Conservation (phyloP, 2,329 filamentous ascomycete species). For the Colletotrichum viniferum region DNA sequence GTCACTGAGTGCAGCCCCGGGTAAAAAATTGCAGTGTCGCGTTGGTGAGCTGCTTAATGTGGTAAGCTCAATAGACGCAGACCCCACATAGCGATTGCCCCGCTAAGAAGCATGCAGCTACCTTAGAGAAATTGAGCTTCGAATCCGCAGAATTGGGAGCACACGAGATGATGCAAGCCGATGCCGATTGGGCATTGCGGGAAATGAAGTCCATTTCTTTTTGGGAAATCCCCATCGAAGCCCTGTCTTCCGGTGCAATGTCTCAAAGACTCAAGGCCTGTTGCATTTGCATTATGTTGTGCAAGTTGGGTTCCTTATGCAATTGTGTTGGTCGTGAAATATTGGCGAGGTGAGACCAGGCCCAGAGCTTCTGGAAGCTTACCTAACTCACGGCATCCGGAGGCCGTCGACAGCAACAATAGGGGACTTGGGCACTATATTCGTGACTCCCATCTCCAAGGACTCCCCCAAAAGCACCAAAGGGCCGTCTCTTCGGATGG, state of each 20-base stretch:
- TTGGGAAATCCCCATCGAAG: background rate
- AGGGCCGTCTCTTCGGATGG: background rate
- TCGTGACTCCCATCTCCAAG: background rate
- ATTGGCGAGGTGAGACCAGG: background rate
- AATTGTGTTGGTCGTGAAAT: background rate
- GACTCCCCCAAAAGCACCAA: background rate
- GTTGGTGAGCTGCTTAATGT: background rate
- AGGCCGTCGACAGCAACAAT: background rate
- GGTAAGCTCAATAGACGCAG: background rate
- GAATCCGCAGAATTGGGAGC: background rate
- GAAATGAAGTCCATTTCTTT: background rate
- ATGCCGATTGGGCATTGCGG: background rate
- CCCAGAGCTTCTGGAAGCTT: conserved; percentile 8
- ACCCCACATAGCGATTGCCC: background rate
- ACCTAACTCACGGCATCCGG: background rate
- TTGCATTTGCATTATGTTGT: background rate
- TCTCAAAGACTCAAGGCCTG: background rate
- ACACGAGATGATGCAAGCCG: background rate
- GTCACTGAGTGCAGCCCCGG: background rate
- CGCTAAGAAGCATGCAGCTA: background rate
- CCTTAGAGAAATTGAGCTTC: background rate
- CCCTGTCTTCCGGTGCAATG: background rate
- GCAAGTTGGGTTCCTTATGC: background rate
- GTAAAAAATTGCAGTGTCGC: background rate
- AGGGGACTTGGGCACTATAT: background rate